A percentile compares a stretch with the other conserved stretches of the same genome.
Conservation (phyloP, 805 yeast species). For the Cyberlindnera nakhonratchasimensis region DNA sequence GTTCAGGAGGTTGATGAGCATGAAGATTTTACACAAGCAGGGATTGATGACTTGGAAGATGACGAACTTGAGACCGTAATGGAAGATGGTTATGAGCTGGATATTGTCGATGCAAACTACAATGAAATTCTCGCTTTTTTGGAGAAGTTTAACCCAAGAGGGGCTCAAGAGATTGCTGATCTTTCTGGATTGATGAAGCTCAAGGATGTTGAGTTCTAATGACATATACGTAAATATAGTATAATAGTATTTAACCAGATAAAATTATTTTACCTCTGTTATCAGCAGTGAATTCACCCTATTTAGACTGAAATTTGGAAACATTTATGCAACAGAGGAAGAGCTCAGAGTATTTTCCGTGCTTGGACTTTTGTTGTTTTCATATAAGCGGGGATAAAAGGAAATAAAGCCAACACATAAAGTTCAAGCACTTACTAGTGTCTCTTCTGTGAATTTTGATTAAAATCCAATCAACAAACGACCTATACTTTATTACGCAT, state of each 20-base stretch:
- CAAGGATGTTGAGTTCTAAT: conserved; percentile 9
- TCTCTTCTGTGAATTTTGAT: too few relatives aligned
- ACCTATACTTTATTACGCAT: too few relatives aligned
- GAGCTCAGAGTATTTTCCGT: too few relatives aligned
- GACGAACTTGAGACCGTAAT: conserved; percentile 33
- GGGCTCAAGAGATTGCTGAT: conserved; percentile 21
- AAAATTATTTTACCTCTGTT: too few relatives aligned
- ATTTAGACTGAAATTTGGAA: too few relatives aligned
- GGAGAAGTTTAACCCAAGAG: conserved; percentile 24
- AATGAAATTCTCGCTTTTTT: conserved; percentile 23
- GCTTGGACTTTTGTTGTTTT: too few relatives aligned
- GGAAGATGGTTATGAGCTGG: conserved; percentile 31
- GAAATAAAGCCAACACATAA: too few relatives aligned
- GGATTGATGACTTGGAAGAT: conserved; percentile 30
- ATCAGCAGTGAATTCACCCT: too few relatives aligned
- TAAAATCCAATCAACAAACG: too few relatives aligned
- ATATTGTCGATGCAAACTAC: conserved; percentile 24
- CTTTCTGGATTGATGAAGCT: conserved; percentile 21
- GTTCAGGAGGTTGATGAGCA: conserved; percentile 22
- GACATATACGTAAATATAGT: neutral
- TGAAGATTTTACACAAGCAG: conserved; percentile 27
- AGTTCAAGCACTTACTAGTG: too few relatives aligned
- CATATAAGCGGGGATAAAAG: too few relatives aligned
- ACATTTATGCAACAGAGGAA: too few relatives aligned
- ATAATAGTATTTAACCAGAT: neutral